Evolutionary conservation across 768 basidiomycete genomes (phyloP), one percentile per base, ranked within the genome.

Genomic region (Rhodocollybia butyracea): DNA sequence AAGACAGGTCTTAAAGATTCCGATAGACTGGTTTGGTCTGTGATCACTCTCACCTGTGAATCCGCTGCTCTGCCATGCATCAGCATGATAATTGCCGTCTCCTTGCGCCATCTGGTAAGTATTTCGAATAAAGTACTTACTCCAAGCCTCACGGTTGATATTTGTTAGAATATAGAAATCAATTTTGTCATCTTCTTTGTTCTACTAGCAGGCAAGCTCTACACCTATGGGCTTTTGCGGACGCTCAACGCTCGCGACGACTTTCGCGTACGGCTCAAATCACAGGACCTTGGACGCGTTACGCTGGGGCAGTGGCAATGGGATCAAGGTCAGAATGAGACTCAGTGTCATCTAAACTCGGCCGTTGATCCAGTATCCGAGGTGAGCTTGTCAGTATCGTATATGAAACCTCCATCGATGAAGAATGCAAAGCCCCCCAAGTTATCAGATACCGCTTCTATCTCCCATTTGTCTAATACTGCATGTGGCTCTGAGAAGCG

Each of bases 151-250:
- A 26, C 24, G n/a, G 22, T 42, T 36, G 22, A 32, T 24, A 42
- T n/a, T 22, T 51, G 27, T 31, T 26, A 46, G 38, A 26, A 31
- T 7, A 36, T 32, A 19, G 7, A 40, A 17, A 70, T 73, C 53
- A 70, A 76, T 58, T 66, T 81, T 6, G 72, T 77, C 30, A 61
- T 81, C 5, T 74, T 81, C 59, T 81, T 82, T 61, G 67, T 76
- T 31, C 62, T 81, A 17, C 63, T 79, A 46, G 77, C 78, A 3
- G 79, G 80, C 34, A 82, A 82, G 61, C 68, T 82, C 34, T 61
- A 77, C 41, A 60, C 68, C 3, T 68, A 76, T 39, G 76, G 74
- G 11, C 67, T 75, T 62, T 61, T 76, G 34, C 70, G 73, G 22
- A 73, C 73, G 1, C 62, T 77, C 32, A 46, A 54, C 19, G 19